These are phyloP conservation scores for Aspergillus pseudoterreus DNA, from an alignment of 2,329 filamentous ascomycete genomes.

Conservation along the genomic window DNA sequence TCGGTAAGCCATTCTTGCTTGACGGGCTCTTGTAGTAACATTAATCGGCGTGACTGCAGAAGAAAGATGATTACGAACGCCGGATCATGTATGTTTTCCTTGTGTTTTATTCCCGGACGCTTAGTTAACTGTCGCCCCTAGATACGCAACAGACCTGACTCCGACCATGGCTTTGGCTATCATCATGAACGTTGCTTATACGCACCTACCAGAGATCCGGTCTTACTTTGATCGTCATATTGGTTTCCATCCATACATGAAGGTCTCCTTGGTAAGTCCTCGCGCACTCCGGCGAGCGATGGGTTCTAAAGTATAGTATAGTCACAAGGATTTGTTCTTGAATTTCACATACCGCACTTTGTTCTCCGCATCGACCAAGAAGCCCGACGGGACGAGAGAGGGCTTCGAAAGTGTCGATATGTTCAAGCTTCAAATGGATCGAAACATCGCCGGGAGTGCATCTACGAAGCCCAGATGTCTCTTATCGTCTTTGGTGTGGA, in stretches of 20 bases:
- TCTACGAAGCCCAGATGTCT: not conserved
- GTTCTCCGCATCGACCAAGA: not conserved
- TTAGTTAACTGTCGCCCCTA: not conserved
- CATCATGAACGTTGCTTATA: not conserved
- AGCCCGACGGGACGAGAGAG: not conserved
- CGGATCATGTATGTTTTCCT: not conserved
- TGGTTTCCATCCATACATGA: slow-evolving; percentile 1
- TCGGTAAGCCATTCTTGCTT: not conserved
- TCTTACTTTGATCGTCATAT: slow-evolving; percentile 2
- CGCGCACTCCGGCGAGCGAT: not conserved
- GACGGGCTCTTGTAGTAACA: not conserved
- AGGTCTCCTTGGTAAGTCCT: not conserved
- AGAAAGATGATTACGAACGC: not conserved
- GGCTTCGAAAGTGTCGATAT: not conserved
- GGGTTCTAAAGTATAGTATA: not conserved
- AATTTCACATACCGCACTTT: not conserved
- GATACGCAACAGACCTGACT: not conserved
- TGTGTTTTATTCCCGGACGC: not conserved
- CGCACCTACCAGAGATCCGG: not conserved
- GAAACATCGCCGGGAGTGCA: not conserved
- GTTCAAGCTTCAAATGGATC: not conserved
- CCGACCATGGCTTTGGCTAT: not conserved
- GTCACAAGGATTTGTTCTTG: not conserved
- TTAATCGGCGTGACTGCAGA: not conserved
- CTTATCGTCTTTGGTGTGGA: not conserved